phyloP scores from a whole-genome alignment of 2,329 filamentous ascomycete species.

The Fusarium aywerte region DNA sequence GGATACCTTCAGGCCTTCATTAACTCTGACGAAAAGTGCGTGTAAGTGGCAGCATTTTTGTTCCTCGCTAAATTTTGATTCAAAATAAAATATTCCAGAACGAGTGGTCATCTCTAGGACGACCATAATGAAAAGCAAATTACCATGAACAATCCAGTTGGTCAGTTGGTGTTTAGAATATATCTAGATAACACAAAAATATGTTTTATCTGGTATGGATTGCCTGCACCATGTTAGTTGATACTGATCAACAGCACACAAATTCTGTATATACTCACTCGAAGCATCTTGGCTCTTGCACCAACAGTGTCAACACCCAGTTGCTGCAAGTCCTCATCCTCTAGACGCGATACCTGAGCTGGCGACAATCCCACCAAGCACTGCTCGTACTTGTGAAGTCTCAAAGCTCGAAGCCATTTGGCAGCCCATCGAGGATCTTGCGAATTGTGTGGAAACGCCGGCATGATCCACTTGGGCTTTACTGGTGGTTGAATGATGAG shows the following conservation, averaged over 20 bases:
- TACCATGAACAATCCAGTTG: constrained; percentile 24
- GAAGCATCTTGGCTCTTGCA: constrained; percentile 43
- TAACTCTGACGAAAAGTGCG: neutral
- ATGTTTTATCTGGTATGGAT: constrained; percentile 38
- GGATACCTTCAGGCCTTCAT: neutral
- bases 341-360: constrained; percentile 31
- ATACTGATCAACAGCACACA: neutral
- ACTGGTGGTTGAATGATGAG: constrained; percentile 40
- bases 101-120: neutral
- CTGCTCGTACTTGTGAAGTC: constrained; percentile 44
- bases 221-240: constrained; percentile 32
- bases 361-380: constrained; percentile 41
- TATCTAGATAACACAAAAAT: too few relatives aligned
- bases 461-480: constrained; percentile 43
- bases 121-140: constrained; percentile 1
- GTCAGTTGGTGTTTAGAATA: neutral
- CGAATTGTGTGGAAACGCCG: constrained; percentile 37
- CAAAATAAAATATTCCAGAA: constrained; percentile 3
- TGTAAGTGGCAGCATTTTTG: neutral
- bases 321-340: constrained; percentile 38
- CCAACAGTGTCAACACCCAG: constrained; percentile 44
- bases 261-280: constrained; percentile 27
- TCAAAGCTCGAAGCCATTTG: constrained; percentile 44
- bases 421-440: constrained; percentile 42
- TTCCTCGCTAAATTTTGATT: constrained; percentile 2